Evolutionary conservation across 2,329 filamentous ascomycete genomes (phyloP), one percentile per base, ranked within the genome.

Genomic region (Colletotrichum sojae): DNA sequence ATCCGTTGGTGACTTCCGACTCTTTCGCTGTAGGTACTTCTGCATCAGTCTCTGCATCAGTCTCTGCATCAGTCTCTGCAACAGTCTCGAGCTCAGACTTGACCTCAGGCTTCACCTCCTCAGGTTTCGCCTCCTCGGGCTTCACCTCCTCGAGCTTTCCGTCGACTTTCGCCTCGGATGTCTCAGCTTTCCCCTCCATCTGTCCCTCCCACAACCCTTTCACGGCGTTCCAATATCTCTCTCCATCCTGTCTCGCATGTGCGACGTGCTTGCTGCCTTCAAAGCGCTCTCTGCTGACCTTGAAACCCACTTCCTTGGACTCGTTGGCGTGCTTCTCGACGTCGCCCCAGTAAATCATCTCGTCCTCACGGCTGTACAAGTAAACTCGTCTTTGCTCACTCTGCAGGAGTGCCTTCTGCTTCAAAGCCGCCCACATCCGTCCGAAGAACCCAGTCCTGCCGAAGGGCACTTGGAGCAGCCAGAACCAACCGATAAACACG

Each of bases 211-310:
- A 89, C 1, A 81, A 80, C 63, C 83, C 79, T 48, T 73, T 80
- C 3, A 89, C 79, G 20, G 81, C 75, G 5, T 71, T 72, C 87
- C 88, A 89, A 73, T 90, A 90, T 63, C 86, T 78, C 53, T 78
- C 75, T 27, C 77, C 76, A 67, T 89, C 83, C 0, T 73, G 73
- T 69, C 83, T 81, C 66, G 82, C 80, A 67, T 88, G 85, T 18
- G 84, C 81, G 25, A 89, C 86, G 75, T 90, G 88, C 25, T 77
- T 77, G 4, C 83, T 86, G 43, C 80, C 79, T 31, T 77, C 75
- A 60, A 89, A 89, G 71, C 75, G 74, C 72, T 87, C 87, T 70
- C 77, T 74, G 54, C 79, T 76, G 2, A 87, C 82, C 4, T 63
- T 62, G 46, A 84, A 83, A 2, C 84, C 85, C 9, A 73, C 77